Conservation (phyloP, 2,329 filamentous ascomycete genomes). For the Cercospora janseana region DNA sequence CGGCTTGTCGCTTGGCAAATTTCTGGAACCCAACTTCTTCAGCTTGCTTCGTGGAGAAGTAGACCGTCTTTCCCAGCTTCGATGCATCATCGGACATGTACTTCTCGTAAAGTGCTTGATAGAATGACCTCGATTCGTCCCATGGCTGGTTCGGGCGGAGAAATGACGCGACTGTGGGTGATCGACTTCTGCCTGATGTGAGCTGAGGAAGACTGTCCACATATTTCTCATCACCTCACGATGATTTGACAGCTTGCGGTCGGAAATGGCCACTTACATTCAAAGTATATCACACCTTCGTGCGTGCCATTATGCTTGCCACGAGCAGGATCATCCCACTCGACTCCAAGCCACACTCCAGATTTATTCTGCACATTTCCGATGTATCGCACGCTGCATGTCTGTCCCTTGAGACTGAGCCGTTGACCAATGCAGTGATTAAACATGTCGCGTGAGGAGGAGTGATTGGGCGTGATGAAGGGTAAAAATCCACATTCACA, state of each 20-base stretch:
- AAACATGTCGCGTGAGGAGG: slow-evolving; percentile 12
- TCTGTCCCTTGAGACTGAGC: slow-evolving; percentile 70
- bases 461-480: not conserved
- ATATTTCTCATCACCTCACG: no score
- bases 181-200: slow-evolving; percentile 58
- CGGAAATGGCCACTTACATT: slow-evolving; percentile 66
- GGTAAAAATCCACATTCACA: slow-evolving; percentile 9
- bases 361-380: slow-evolving; percentile 73
- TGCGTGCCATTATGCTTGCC: slow-evolving; percentile 90
- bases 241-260: no score
- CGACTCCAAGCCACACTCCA: slow-evolving; percentile 85
- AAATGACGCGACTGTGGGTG: slow-evolving; percentile 77
- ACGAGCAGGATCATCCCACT: slow-evolving; percentile 86
- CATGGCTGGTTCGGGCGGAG: slow-evolving; percentile 71
- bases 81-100: slow-evolving; percentile 59
- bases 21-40: slow-evolving; percentile 96
- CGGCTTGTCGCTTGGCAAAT: slow-evolving; percentile 74
- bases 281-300: slow-evolving; percentile 76
- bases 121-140: slow-evolving; percentile 69
- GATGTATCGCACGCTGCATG: slow-evolving; percentile 82
- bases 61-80: slow-evolving; percentile 54
- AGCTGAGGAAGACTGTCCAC: slow-evolving; percentile 27
- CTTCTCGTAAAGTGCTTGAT: slow-evolving; percentile 77
- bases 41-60: slow-evolving; percentile 77
- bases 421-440: slow-evolving; percentile 59